These are phyloP conservation scores for Apiospora arundinis DNA, from an alignment of 2,329 filamentous ascomycete species.

Conservation along the genomic window DNA sequence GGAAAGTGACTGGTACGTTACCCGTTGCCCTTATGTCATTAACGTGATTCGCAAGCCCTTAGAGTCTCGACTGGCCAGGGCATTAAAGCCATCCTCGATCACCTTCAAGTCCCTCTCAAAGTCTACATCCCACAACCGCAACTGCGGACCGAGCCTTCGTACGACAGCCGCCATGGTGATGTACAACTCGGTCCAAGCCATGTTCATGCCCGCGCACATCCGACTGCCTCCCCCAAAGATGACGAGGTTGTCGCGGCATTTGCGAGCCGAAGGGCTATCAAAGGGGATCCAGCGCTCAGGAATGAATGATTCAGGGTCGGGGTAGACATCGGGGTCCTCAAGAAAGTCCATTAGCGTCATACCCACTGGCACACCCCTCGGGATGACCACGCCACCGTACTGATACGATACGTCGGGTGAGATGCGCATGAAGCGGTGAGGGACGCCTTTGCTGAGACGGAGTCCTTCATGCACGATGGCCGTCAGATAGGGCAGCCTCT, in stretches of 20 bases:
- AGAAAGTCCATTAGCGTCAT: slow-evolving; percentile 22
- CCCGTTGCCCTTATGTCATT: not conserved
- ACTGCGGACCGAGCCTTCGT: not conserved
- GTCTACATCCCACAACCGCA: not conserved
- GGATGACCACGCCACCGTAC: slow-evolving; percentile 13
- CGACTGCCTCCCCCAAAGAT: slow-evolving; percentile 24
- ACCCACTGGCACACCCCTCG: slow-evolving; percentile 17
- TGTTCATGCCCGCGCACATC: slow-evolving; percentile 24
- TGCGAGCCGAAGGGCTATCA: slow-evolving; percentile 7
- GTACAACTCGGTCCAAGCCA: slow-evolving; percentile 23
- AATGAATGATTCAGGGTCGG: not conserved
- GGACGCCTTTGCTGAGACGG: slow-evolving; percentile 46
- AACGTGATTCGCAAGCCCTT: not conserved
- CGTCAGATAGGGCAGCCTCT: slow-evolving; percentile 40
- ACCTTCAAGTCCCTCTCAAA: not conserved
- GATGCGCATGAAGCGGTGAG: slow-evolving; percentile 38
- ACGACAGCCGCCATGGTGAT: slow-evolving; percentile 19
- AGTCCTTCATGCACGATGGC: slow-evolving; percentile 43
- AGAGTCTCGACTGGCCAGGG: not conserved
- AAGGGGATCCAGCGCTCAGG: slow-evolving; percentile 23
- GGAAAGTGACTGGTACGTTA: too few species aligned
- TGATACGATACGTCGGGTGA: slow-evolving; percentile 33
- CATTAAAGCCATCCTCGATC: not conserved
- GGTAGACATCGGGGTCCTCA: slow-evolving; percentile 6
- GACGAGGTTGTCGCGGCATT: slow-evolving; percentile 16